Conservation (phyloP, 78 protist genomes). For the Chrysochromulina parva region DNA sequence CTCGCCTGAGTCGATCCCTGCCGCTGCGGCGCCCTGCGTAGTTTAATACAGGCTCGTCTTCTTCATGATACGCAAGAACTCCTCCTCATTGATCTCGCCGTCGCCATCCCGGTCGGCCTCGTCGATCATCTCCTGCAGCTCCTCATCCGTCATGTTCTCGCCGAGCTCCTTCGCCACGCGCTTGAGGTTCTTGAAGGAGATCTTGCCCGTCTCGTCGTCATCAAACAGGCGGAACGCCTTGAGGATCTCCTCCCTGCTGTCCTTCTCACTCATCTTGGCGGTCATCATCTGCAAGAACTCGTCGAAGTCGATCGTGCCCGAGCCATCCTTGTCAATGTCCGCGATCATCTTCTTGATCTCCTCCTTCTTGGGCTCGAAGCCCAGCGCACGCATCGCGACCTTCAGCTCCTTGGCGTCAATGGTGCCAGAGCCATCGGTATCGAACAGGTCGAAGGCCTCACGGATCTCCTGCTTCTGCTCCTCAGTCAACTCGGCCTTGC, state of each 20-base stretch:
- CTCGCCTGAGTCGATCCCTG: too few species aligned
- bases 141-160: constrained; percentile 62
- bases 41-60: constrained; percentile 41
- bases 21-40: too few species aligned
- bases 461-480: constrained; percentile 77
- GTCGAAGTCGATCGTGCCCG: constrained; percentile 82
- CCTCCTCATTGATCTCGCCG: constrained; percentile 87
- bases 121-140: constrained; percentile 83
- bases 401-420: constrained; percentile 93
- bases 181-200: constrained; percentile 84
- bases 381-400: constrained; percentile 96
- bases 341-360: constrained; percentile 81
- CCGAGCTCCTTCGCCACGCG: constrained; percentile 92
- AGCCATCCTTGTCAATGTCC: constrained; percentile 85
- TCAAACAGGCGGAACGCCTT: constrained; percentile 20
- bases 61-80: constrained; percentile 87
- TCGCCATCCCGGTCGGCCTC: constrained; percentile 92
- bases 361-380: constrained; percentile 93
- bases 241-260: constrained; percentile 72
- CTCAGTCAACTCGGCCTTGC: constrained; percentile 61
- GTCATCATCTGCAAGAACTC: constrained; percentile 92
- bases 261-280: constrained; percentile 69
- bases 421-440: constrained; percentile 73
- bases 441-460: constrained; percentile 73
- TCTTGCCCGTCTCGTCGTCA: constrained; percentile 44